Evolutionary conservation across 2,329 filamentous ascomycete species (phyloP), one percentile per base, ranked within the genome.

Genomic region (Chrysoporthe deuterocubensis): DNA sequence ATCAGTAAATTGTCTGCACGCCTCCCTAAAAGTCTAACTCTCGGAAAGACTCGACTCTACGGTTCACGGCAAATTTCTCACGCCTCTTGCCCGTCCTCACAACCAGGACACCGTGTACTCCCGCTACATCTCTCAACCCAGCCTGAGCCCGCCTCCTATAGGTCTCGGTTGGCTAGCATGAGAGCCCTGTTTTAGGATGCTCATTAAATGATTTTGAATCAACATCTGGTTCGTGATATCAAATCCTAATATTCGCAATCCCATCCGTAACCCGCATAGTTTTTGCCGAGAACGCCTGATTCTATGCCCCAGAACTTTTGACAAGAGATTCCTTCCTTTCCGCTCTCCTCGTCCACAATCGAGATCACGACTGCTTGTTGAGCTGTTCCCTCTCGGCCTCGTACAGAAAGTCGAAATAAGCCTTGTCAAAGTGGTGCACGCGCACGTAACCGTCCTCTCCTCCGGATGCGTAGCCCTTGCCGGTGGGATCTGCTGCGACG

Each of bases 401-500:
- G 81, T 97, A 99, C 85, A 92, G 89, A 84, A 99, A 99, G 82
- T 99, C 96, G 80, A 96, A 98, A 87, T 97, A 99, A 71, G 91
- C 89, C 87, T 97, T 97, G 84, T 99, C 96, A 82, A 99, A 99
- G 82, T 97, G 93, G 83, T 99, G 96, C 74, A 98, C 91, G 77
- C 96, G 92, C 72, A 99, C 95, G 83, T 99, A 99, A 77, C 96
- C 96, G 81, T 99, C 96, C 84, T 99, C 96, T 82, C 94, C 95
- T 74, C 96, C 96, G 77, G 91, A 95, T 76, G 94, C 94, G 83
- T 99, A 99, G 76, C 93, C 90, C 78, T 92, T 94, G 76, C 96
- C 96, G 69, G 91, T 91, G 42, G 96, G 96, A 81, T 97, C 93
- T 68, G 93, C 93, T 61, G 96, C 94, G 74, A 99, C 93, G 71